Base-by-base conservation (phyloP, 2,329 filamentous ascomycete species). In the Rhytidhysteron rufulum region DNA sequence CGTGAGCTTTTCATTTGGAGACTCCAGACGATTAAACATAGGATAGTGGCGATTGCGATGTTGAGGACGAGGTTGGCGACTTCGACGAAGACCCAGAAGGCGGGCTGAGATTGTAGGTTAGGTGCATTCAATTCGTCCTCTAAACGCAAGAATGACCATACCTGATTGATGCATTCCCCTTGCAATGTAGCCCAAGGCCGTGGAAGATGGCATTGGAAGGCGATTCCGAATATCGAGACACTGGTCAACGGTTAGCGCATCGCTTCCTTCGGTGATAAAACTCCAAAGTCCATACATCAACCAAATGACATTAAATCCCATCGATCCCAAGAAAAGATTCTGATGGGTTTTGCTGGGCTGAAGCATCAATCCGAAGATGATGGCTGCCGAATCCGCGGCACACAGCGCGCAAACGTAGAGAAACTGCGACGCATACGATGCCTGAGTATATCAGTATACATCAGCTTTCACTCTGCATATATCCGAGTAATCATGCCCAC, bases 181-280 rank as follows among this genome's bases (percentile, higher is more conserved):
- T 16, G 27, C 4, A 13, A 15, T 13, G 39, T 31, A 3, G n/a
- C 32, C 43, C 43, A 45, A 3, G 25, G 19, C 4, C n/a, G 43
- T 8, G 40, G 35, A 11, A 37, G 9, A 24, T 40, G 31, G 31
- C 43, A 45, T 21, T 45, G 43, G 31, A 45, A 45, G 11, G 43
- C 34, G 22, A 45, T 22, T 4, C 20, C 32, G 22, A 44, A 41
- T 5, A 44, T 30, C 3, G 40, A 30, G 4, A 4, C 16, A 21
- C 41, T 33, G n/a, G n/a, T n/a, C n/a, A n/a, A n/a, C n/a, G n/a
- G n/a, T n/a, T n/a, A n/a, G n/a, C n/a, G n/a, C n/a, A n/a, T n/a
- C n/a, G n/a, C n/a, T n/a, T n/a, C n/a, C n/a, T n/a, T n/a, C n/a
- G n/a, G n/a, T n/a, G n/a, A n/a, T n/a, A n/a, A n/a, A n/a, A n/a